A percentile compares a stretch with the other conserved stretches of the same genome.
Conservation (phyloP, 83 land plant genomes). For the Diphasiastrum complanatum region DNA sequence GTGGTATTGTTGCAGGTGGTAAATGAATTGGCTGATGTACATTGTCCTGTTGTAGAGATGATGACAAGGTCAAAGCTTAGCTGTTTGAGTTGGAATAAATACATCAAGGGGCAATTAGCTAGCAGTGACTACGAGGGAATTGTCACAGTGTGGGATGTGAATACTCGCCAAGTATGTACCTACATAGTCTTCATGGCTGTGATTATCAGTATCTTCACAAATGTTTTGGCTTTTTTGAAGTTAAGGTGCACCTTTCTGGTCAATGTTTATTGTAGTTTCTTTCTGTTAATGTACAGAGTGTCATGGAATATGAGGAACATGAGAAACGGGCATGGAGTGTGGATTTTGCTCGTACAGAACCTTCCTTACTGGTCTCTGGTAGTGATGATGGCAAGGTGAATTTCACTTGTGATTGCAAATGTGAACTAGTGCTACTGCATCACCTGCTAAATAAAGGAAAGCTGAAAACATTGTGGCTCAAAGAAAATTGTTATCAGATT, state of each 20-base stretch:
- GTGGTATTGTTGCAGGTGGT: constrained; percentile 61
- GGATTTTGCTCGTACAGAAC: constrained; percentile 92
- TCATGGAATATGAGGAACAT: constrained; percentile 98
- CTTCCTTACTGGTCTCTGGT: constrained; percentile 91
- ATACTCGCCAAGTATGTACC: constrained; percentile 69
- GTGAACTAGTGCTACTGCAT: too few species aligned
- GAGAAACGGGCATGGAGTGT: constrained; percentile 99
- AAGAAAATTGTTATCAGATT: too few species aligned
- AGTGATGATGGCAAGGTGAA: constrained; percentile 99
- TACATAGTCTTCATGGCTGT: neutral
- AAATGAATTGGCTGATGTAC: constrained; percentile 85
- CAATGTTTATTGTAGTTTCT: neutral
- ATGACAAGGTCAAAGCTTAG: constrained; percentile 87
- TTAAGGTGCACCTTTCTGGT: neutral
- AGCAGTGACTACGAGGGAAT: constrained; percentile 99
- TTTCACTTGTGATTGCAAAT: too few species aligned
- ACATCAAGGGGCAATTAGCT: constrained; percentile 69
- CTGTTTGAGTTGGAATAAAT: constrained; percentile 96
- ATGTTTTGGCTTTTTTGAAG: neutral
- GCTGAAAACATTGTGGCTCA: too few species aligned
- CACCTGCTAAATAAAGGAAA: too few species aligned
- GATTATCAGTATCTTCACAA: neutral
- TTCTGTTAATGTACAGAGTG: constrained; percentile 43
- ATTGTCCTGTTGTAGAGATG: constrained; percentile 97
- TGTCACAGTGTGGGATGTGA: constrained; percentile 99